Conservation (phyloP, 352 stramenopile genomes). For the Phytophthora vignae region DNA sequence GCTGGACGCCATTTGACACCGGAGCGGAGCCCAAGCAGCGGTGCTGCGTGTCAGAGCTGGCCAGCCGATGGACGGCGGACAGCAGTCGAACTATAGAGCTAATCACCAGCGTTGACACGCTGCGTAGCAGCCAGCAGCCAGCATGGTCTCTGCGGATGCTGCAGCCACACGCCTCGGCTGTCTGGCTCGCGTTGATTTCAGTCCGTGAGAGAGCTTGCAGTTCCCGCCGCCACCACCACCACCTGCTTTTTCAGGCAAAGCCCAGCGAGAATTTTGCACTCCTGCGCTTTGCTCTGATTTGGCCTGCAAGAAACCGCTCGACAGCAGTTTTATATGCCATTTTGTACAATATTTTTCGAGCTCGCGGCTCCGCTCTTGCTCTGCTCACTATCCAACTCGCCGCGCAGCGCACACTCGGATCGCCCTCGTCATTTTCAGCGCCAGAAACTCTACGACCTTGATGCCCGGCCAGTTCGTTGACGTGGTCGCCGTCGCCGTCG, state of each 20-base stretch:
- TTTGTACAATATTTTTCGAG: constrained; percentile 33
- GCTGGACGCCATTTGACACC: constrained; percentile 34
- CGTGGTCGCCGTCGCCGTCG: constrained; percentile 24
- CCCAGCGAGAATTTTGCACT: constrained; percentile 33
- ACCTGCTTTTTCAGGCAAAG: constrained; percentile 37
- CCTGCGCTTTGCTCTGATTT: constrained; percentile 22
- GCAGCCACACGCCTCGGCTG: constrained; percentile 24
- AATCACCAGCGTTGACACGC: constrained; percentile 15
- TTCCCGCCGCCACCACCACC: constrained; percentile 8
- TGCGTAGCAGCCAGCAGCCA: constrained; percentile 12
- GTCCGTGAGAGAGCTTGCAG: background rate
- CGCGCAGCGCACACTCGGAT: constrained; percentile 1
- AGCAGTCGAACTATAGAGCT: constrained; percentile 32
- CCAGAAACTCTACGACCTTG: background rate
- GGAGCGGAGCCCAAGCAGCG: constrained; percentile 12
- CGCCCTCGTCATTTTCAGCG: constrained; percentile 14
- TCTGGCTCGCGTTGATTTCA: constrained; percentile 30
- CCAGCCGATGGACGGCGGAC: constrained; percentile 26
- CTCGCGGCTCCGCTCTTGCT: background rate
- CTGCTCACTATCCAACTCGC: constrained; percentile 44
- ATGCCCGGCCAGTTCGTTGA: constrained; percentile 43
- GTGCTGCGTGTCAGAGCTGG: constrained; percentile 9
- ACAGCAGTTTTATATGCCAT: constrained; percentile 30
- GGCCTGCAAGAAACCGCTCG: constrained; percentile 28
- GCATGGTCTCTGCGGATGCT: constrained; percentile 13